Evolutionary conservation across 2,329 filamentous ascomycete species (phyloP), one percentile per base, ranked within the genome.

Genomic region (Rhinocladiella mackenziei): DNA sequence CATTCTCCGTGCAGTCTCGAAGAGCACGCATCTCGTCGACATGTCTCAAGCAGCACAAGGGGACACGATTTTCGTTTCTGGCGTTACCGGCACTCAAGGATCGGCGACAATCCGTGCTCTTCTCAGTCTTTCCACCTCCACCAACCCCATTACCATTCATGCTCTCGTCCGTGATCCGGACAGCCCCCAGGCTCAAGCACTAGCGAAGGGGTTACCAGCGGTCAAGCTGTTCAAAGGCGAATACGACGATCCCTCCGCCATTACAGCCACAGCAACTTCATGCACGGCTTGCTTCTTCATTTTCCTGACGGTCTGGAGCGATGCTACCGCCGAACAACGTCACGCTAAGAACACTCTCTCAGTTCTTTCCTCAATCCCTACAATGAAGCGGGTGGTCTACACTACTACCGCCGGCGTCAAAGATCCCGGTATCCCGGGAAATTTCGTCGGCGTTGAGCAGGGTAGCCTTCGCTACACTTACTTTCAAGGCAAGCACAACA

Each of bases 161-260:
- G 80, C 78, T 4, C 67, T 83, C 19, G 82, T 79, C 2, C 75
- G 38, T 17, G 69, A 81, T 55, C 54, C 70, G 0, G 56, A 61
- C 7, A 78, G 75, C 0, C 34, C 61, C 1, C 68, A 68, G 1
- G 74, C 78, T 0, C 66, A 76, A 55, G 65, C 64, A n/a, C 69
- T 81, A 2, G 57, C 61, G 1, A 50, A 62, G 3, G 65, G 69
- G 31, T 30, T 13, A 13, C 70, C 71, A 1, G 54, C 70, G 7
- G 70, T 81, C 51, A 69, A 70, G 14, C 53, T 83, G 0, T 68
- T 83, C 2, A 63, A 78, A 50, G 78, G 79, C 5, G 67, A 82
- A 49, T 62, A 83, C n/a, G 66, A 76, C 42, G 64, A 79, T 25
- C 30, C 31, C 20, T 13, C 18, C 15, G 20, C 43, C 30, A 28